Base-by-base conservation (phyloP, 129 eudicot genomes). In the Chrysanthemum makinoi region DNA sequence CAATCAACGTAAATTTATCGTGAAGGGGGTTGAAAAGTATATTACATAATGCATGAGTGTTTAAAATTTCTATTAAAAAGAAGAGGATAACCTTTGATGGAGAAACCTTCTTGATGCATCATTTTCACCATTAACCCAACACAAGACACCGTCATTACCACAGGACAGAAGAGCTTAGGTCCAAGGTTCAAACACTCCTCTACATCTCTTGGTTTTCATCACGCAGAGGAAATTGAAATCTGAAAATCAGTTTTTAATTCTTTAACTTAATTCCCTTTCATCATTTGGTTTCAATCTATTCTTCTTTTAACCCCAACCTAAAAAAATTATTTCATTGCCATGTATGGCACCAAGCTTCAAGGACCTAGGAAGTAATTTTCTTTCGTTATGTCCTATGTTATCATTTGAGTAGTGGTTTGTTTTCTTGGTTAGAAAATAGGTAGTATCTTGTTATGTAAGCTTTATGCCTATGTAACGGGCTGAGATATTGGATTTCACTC, bases 131-230 rank as follows among this genome's bases (percentile, higher is more conserved):
- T 76, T 19, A 63, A 76, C 80, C 64, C 70, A 69, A 60, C 70
- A 68, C 80, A 62, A 68, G 65, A 77, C 80, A 77, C 12, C 75
- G 69, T 77, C 75, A 77, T 77, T 77, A 69, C 71, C 74, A 75
- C 61, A 30, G 61, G 80, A 68, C 62, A 68, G 64, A 76, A 75
- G 63, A 77, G 65, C 65, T 77, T 69, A 77, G 71, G 76, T 62
- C 76, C 75, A 77, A 62, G 69, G 35, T 69, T 70, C 52, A 58
- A 66, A 30, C 61, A 3, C 39, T 10, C 62, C 7, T 1, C 13
- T n/a, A 26, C 26, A 14, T 18, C 55, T 14, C 75, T 8, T 77
- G 56, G 49, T 69, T 61, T 50, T 69, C 65, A 35, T 61, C 70
- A 69, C 62, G 33, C 39, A 48, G 44, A 77, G 46, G 17, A 56